These are phyloP conservation scores for Epichloe gansuensis DNA, from an alignment of 2,329 filamentous ascomycete genomes.

Conservation along the genomic window DNA sequence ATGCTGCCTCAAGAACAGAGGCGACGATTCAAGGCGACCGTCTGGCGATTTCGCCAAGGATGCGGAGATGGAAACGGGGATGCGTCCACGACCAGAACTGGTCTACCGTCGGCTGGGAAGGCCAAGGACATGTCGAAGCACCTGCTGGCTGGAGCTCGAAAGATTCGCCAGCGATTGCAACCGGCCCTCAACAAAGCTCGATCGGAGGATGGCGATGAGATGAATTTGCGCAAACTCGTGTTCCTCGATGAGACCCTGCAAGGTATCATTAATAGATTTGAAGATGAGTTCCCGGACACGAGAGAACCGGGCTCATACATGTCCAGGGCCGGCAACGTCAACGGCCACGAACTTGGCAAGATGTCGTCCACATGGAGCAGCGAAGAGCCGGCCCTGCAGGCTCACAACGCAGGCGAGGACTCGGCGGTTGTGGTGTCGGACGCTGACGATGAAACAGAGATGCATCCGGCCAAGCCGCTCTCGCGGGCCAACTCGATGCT, in stretches of 20 bases:
- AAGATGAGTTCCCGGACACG: conserved; percentile 91
- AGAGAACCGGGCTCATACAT: conserved; percentile 27
- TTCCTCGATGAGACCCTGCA: conserved; percentile 84
- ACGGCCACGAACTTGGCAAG: background rate
- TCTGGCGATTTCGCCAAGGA: conserved; percentile 42
- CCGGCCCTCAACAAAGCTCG: conserved; percentile 67
- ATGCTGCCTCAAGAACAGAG: conserved; percentile 75
- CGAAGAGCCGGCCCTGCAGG: conserved; percentile 11
- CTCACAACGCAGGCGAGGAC: conserved; percentile 21
- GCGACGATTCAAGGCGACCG: conserved; percentile 44
- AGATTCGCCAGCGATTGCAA: conserved; percentile 74
- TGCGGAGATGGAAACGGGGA: conserved; percentile 31
- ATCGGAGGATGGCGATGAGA: conserved; percentile 56
- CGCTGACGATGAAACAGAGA: conserved; percentile 35
- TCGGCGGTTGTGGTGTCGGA: conserved; percentile 29
- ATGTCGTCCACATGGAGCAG: conserved; percentile 3
- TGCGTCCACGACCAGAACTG: conserved; percentile 29
- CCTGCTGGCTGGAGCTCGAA: conserved; percentile 73
- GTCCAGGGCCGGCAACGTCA: background rate
- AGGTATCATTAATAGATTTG: conserved; percentile 88
- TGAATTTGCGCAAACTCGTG: conserved; percentile 67
- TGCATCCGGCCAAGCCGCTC: conserved; percentile 28
- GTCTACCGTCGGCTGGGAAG: conserved; percentile 38
- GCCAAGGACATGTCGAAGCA: conserved; percentile 92
- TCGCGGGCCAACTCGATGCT: conserved; percentile 42